Conservation (phyloP, 352 stramenopile species). For the Phytophthora syringae region DNA sequence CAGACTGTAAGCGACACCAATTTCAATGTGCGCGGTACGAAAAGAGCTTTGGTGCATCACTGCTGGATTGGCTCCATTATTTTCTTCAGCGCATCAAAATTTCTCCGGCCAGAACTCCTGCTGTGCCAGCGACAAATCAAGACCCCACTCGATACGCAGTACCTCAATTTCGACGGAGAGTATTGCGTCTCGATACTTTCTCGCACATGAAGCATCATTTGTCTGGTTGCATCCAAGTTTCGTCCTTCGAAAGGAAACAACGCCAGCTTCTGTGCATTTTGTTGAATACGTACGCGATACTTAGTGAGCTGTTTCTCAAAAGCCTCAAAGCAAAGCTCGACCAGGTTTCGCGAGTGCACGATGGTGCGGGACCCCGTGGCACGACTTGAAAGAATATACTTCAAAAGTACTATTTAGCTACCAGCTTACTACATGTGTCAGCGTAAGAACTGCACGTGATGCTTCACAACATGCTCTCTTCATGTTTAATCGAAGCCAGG, state of each 20-base stretch:
- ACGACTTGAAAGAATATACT: constrained; percentile 73
- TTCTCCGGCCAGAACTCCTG: constrained; percentile 1
- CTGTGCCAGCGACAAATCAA: constrained; percentile 30
- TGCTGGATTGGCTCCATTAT: constrained; percentile 6
- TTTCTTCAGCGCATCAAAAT: neutral
- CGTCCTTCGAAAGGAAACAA: constrained; percentile 79
- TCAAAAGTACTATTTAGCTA: too few relatives aligned
- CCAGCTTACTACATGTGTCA: neutral
- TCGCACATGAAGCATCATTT: constrained; percentile 60
- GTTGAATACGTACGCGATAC: constrained; percentile 5
- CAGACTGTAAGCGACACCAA: too few relatives aligned
- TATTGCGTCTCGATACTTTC: constrained; percentile 1
- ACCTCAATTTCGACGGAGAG: constrained; percentile 76
- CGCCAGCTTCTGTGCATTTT: neutral
- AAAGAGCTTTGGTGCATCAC: too few relatives aligned
- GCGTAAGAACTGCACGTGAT: neutral
- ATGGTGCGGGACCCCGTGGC: constrained; percentile 68
- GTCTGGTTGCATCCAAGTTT: constrained; percentile 50
- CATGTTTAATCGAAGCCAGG: constrained; percentile 28
- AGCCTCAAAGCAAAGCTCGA: constrained; percentile 45
- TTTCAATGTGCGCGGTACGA: too few relatives aligned
- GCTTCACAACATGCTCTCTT: constrained; percentile 40
- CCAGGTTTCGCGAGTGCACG: constrained; percentile 58
- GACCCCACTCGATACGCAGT: constrained; percentile 70
- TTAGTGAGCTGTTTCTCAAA: constrained; percentile 40